phyloP scores from a whole-genome alignment of 495 filamentous ascomycete genomes.

The Tetracladium setigerum region DNA sequence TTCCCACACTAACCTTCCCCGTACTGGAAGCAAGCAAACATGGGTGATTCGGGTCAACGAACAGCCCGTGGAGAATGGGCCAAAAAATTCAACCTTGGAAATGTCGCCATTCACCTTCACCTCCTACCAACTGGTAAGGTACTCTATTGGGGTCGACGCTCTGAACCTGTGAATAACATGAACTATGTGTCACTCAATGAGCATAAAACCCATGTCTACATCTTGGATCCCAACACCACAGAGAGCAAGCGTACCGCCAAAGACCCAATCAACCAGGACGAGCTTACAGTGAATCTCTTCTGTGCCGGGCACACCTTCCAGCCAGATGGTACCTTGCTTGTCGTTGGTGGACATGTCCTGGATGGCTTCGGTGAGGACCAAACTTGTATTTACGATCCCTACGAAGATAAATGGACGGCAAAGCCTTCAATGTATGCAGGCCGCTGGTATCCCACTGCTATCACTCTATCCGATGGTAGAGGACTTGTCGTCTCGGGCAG shows the following conservation, averaged over 20 bases:
- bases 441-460: conserved; percentile 5
- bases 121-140: conserved; percentile 6
- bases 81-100: conserved; percentile 1
- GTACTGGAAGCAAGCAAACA: neutral
- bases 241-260: neutral
- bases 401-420: conserved; percentile 4
- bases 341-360: conserved; percentile 6
- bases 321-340: conserved; percentile 7
- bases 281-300: conserved; percentile 6
- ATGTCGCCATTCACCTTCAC: conserved; percentile 5
- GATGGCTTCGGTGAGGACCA: conserved; percentile 7
- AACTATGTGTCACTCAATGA: conserved; percentile 1
- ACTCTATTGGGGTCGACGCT: conserved; percentile 8
- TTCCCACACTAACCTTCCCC: neutral
- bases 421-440: conserved; percentile 1
- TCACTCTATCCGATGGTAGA: conserved; percentile 5
- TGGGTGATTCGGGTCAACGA: conserved; percentile 1
- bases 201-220: conserved; percentile 6
- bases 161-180: too few species aligned
- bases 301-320: conserved; percentile 5
- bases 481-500: conserved; percentile 6
- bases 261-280: conserved; percentile 4
- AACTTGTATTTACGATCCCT: conserved; percentile 6
- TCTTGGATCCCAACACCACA: too few species aligned
- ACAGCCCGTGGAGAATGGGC: neutral